These are phyloP conservation scores for Blastocystis sp. DNA, from an alignment of 352 stramenopile genomes.

Conservation along the genomic window DNA sequence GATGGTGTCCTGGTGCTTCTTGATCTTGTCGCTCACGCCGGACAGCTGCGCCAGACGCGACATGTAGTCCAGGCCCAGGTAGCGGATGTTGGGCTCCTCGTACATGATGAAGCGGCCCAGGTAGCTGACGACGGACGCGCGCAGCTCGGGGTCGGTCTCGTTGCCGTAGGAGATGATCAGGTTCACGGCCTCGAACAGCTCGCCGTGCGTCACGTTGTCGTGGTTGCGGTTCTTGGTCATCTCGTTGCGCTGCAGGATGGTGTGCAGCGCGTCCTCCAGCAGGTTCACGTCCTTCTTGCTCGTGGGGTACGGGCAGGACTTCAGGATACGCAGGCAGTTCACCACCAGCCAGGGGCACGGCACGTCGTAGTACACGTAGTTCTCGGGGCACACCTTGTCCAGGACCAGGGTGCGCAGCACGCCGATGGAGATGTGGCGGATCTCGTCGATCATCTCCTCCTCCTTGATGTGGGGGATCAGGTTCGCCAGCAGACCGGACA, in stretches of 20 bases:
- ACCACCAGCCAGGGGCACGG: constrained; percentile 92
- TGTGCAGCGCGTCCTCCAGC: constrained; percentile 85
- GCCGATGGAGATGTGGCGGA: constrained; percentile 88
- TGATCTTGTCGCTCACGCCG: constrained; percentile 79
- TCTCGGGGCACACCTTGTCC: constrained; percentile 85
- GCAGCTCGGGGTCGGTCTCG: constrained; percentile 80
- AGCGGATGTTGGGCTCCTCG: constrained; percentile 93
- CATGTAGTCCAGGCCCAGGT: constrained; percentile 93
- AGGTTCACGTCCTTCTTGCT: constrained; percentile 75
- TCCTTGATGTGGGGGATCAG: constrained; percentile 75
- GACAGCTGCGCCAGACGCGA: constrained; percentile 86
- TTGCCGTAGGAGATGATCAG: constrained; percentile 89
- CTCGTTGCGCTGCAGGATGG: constrained; percentile 86
- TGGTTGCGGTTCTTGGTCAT: constrained; percentile 85
- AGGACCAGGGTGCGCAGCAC: constrained; percentile 86
- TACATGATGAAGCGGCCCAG: constrained; percentile 93
- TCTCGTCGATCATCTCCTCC: constrained; percentile 81
- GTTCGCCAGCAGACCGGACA: constrained; percentile 69
- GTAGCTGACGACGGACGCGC: constrained; percentile 85
- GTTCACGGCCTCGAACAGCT: constrained; percentile 95
- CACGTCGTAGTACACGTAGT: constrained; percentile 96
- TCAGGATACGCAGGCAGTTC: constrained; percentile 85
- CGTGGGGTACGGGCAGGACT: constrained; percentile 84
- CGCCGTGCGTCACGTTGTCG: constrained; percentile 91
- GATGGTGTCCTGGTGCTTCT: constrained; percentile 90